These are phyloP conservation scores for Albugo candida DNA, from an alignment of 352 stramenopile genomes.

Conservation along the genomic window DNA sequence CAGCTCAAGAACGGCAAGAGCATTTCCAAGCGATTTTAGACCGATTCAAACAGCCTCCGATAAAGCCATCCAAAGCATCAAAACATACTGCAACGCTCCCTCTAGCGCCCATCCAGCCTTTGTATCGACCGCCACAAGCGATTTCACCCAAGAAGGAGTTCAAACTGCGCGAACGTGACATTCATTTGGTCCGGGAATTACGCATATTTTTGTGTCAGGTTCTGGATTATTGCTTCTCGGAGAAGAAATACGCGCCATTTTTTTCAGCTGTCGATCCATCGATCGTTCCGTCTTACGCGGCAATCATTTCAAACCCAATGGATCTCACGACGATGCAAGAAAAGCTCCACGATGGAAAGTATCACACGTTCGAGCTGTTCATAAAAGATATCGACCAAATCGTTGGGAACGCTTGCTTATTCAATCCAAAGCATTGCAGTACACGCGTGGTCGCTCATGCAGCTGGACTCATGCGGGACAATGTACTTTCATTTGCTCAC, in stretches of 20 bases:
- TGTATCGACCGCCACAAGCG: background rate
- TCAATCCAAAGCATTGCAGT: slow-evolving; percentile 67
- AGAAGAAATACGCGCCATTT: slow-evolving; percentile 49
- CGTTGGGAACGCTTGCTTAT: slow-evolving; percentile 74
- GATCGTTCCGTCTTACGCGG: slow-evolving; percentile 75
- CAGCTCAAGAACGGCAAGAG: slow-evolving; percentile 13
- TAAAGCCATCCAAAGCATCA: slow-evolving; percentile 3
- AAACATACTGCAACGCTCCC: slow-evolving; percentile 33
- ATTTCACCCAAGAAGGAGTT: slow-evolving; percentile 17
- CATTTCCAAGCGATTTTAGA: slow-evolving; percentile 15
- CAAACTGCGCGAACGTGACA: slow-evolving; percentile 40
- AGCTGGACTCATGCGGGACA: slow-evolving; percentile 76
- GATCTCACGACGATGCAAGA: slow-evolving; percentile 76
- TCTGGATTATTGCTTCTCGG: slow-evolving; percentile 56
- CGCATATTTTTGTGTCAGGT: slow-evolving; percentile 77
- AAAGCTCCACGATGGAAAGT: slow-evolving; percentile 79
- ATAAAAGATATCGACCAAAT: slow-evolving; percentile 78
- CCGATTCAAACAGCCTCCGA: slow-evolving; percentile 2
- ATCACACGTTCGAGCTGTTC: slow-evolving; percentile 78
- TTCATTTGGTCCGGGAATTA: slow-evolving; percentile 70
- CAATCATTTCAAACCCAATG: slow-evolving; percentile 78
- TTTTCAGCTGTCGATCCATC: slow-evolving; percentile 47
- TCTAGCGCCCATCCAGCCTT: slow-evolving; percentile 19
- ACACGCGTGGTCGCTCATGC: slow-evolving; percentile 61
- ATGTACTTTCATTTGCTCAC: slow-evolving; percentile 73